Base-by-base conservation (phyloP, 768 basidiomycete genomes). In the Coprinellus micaceus region DNA sequence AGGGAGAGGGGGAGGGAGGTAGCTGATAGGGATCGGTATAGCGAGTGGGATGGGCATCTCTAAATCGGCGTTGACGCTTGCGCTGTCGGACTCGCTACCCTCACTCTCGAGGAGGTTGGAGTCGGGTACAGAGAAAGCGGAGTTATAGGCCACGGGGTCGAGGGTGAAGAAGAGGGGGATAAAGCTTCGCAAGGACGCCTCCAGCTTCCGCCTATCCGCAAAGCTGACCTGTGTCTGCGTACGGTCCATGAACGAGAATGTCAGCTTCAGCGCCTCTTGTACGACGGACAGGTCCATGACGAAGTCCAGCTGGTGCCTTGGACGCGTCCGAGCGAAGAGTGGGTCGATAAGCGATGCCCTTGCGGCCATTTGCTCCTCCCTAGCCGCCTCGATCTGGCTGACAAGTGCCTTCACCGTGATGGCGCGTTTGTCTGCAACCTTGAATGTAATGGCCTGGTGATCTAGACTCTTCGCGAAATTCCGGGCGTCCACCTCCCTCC, bases 381-480 rank as follows among this genome's bases (percentile, higher is more conserved):
- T 75, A 39, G 88, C 84, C 0, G 85, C 84, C 71, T 96, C 93
- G 65, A 95, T 89, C 69, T 95, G 90, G 60, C 75, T 83, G 26
- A 94, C 82, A 57, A 96, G 84, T 9, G 86, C 77, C 69, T 92
- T 92, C 25, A 83, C 73, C 2, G 84, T 83, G 53, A 87, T 80
- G 22, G 84, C 79, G 66, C 90, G 91, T 81, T 98, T 98, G 75
- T 99, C 97, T 36, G 79, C 81, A 33, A 82, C 78, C 76, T 94
- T 95, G 83, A 95, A 98, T 49, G 82, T 81, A 66, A 96, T 89
- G 9, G 86, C 91, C 68, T 95, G 93, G 64, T 96, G 92, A 67
- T 99, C 96, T 64, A 98, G 79, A 52, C 90, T 88, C 77, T 94
- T 94, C 72, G 86, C 82, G 66, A 91, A 98, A 72, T 98, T 98